Evolutionary conservation across 2,329 filamentous ascomycete species (phyloP).

Genomic region (Fusarium scirpi): DNA sequence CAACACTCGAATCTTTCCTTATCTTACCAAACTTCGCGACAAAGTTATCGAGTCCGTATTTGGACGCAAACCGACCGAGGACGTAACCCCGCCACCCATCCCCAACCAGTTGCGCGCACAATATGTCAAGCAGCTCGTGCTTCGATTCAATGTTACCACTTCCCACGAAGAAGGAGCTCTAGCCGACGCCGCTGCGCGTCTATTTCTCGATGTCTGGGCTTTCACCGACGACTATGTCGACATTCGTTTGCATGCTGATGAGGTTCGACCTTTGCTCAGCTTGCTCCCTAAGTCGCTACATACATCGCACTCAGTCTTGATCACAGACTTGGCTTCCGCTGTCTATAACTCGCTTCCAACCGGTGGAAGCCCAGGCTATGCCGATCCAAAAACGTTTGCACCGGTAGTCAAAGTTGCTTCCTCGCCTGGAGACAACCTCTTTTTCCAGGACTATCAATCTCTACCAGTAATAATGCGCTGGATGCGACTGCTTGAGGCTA

Average conservation of each 20-base stretch:
- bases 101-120: constrained; percentile 54
- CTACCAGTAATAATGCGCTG: constrained; percentile 85
- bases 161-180: constrained; percentile 76
- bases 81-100: constrained; percentile 40
- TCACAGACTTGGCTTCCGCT: constrained; percentile 82
- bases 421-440: constrained; percentile 74
- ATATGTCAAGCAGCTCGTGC: constrained; percentile 86
- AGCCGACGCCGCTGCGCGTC: constrained; percentile 76
- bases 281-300: constrained; percentile 82
- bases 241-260: constrained; percentile 80
- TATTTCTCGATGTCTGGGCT: constrained; percentile 93
- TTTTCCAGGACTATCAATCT: constrained; percentile 94
- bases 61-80: constrained; percentile 56
- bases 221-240: constrained; percentile 86
- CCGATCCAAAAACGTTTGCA: constrained; percentile 46
- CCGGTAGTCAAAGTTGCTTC: constrained; percentile 49
- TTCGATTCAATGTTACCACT: constrained; percentile 85
- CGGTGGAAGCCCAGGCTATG: constrained; percentile 26
- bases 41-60: constrained; percentile 63
- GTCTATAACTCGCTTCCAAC: constrained; percentile 68
- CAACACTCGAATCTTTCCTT: constrained; percentile 56
- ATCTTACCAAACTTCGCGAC: constrained; percentile 64
- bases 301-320: constrained; percentile 77
- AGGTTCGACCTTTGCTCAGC: constrained; percentile 81
- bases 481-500: constrained; percentile 89